These are phyloP conservation scores for Yamadazyma sp. DNA, from an alignment of 805 yeast species.

Conservation along the genomic window DNA sequence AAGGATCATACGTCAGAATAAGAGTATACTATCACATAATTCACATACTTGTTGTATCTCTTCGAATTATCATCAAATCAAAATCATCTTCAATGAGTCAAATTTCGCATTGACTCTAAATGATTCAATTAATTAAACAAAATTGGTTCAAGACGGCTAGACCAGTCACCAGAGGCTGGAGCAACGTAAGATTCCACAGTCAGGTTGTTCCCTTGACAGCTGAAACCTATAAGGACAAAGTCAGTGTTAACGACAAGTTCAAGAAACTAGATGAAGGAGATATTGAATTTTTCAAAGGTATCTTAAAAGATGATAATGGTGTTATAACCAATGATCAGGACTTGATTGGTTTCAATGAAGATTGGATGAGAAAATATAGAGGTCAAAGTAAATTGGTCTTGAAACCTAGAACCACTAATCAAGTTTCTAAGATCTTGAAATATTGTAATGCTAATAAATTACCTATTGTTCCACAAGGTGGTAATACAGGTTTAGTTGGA, in stretches of 20 bases:
- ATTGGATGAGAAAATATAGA: constrained; percentile 89
- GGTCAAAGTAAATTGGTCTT: constrained; percentile 83
- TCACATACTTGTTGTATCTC: no score
- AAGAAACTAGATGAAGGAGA: constrained; percentile 56
- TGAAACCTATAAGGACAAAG: constrained; percentile 60
- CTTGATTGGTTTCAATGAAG: constrained; percentile 73
- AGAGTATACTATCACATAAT: no score
- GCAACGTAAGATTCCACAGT: constrained; percentile 4
- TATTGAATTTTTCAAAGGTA: constrained; percentile 53
- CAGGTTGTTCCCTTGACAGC: constrained; percentile 55
- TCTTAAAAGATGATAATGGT: constrained; percentile 49
- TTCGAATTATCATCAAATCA: no score
- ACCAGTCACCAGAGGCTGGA: not conserved
- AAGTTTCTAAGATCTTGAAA: constrained; percentile 70
- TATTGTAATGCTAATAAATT: constrained; percentile 74
- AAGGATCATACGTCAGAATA: no score
- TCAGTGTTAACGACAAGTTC: constrained; percentile 49
- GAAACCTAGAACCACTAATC: constrained; percentile 78
- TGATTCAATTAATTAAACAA: no score
- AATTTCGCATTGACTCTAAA: no score
- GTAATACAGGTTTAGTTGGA: constrained; percentile 94
- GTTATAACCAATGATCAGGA: constrained; percentile 59
- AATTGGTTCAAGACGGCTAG: not conserved
- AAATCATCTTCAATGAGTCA: no score
- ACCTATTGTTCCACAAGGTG: constrained; percentile 96